phyloP scores from a whole-genome alignment of 192 early-diverging fungal genomes.

The Umbelopsis vinacea region DNA sequence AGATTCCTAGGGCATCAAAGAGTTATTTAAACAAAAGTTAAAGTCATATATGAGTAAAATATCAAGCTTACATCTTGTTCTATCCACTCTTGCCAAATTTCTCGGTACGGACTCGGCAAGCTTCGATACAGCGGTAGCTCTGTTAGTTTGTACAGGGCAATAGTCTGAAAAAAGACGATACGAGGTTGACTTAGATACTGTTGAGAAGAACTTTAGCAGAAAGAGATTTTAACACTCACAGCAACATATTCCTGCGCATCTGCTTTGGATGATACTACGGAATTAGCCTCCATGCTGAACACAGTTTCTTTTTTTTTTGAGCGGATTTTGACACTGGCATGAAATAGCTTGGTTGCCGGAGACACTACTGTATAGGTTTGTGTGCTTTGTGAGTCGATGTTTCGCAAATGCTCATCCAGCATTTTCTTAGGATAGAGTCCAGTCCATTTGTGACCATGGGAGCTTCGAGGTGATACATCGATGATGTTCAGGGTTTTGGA shows the following conservation, averaged over 20 bases:
- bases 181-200: no score
- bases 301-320: neutral
- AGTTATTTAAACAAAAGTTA: neutral
- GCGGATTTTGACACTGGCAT: slow-evolving; percentile 18
- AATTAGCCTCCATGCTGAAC: neutral
- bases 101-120: slow-evolving; percentile 24
- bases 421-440: slow-evolving; percentile 25
- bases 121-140: neutral
- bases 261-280: neutral
- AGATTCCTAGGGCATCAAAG: neutral
- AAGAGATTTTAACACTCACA: slow-evolving; percentile 10
- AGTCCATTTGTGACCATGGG: slow-evolving; percentile 24
- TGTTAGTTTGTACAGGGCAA: slow-evolving; percentile 31
- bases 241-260: slow-evolving; percentile 36
- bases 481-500: neutral
- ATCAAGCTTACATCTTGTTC: slow-evolving; percentile 23
- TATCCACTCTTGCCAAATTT: slow-evolving; percentile 33
- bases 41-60: neutral
- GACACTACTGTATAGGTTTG: neutral
- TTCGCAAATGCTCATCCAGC: slow-evolving; percentile 27
- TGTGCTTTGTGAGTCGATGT: neutral
- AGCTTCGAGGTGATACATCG: slow-evolving; percentile 7
- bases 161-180: neutral
- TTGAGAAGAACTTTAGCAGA: neutral
- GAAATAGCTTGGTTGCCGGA: slow-evolving; percentile 1